These are phyloP conservation scores for Cylindrodendrum hubeiense DNA, from an alignment of 2,329 filamentous ascomycete species.

Conservation along the genomic window DNA sequence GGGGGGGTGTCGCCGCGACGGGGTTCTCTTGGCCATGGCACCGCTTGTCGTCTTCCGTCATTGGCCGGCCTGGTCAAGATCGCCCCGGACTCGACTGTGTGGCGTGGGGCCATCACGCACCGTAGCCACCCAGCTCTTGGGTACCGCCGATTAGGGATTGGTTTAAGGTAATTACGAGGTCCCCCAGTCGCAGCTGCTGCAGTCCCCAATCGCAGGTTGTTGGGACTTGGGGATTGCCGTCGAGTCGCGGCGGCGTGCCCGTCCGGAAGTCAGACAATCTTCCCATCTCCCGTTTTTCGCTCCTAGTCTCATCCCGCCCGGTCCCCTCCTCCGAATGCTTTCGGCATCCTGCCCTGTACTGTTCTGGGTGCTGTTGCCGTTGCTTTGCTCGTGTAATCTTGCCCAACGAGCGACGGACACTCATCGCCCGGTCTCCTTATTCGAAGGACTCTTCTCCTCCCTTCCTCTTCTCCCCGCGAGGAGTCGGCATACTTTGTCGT, in stretches of 20 bases:
- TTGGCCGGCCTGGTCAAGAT: slow-evolving; percentile 42
- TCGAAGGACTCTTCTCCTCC: not conserved
- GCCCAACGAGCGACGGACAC: not conserved
- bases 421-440: not conserved
- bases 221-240: not conserved
- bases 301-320: not conserved
- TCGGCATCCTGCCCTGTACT: slow-evolving; percentile 12
- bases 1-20: slow-evolving; percentile 36
- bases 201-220: not conserved
- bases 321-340: slow-evolving; percentile 14
- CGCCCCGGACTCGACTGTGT: slow-evolving; percentile 43
- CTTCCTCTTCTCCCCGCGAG: not conserved
- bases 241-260: slow-evolving; percentile 10
- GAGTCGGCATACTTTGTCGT: not conserved
- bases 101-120: slow-evolving; percentile 42
- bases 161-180: slow-evolving; percentile 16
- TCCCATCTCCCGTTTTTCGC: slow-evolving; percentile 8
- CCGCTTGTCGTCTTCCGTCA: slow-evolving; percentile 29
- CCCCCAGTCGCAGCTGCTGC: slow-evolving; percentile 9
- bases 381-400: slow-evolving; percentile 7
- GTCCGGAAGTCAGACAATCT: slow-evolving; percentile 2
- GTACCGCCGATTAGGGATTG: slow-evolving; percentile 20
- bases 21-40: slow-evolving; percentile 34
- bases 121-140: slow-evolving; percentile 34
- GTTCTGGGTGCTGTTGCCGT: slow-evolving; percentile 5